Evolutionary conservation across 2,329 filamentous ascomycete genomes (phyloP), one percentile per base, ranked within the genome.

Genomic region (Blastomyces parvus): DNA sequence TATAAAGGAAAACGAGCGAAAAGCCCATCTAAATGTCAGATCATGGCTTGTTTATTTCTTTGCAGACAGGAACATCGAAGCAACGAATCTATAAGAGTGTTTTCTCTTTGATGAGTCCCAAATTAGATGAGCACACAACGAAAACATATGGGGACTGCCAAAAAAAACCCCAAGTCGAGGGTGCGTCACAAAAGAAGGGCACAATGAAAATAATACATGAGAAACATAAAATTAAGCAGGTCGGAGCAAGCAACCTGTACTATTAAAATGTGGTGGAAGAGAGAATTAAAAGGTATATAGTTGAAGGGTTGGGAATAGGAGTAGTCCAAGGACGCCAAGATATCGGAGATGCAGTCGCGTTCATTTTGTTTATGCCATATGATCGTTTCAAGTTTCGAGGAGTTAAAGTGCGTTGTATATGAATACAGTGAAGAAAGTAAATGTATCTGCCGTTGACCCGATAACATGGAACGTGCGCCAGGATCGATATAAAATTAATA

Each of bases 401-500:
- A 36, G 44, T 44, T 4, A 60, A 46, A 40, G 30, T 52, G 33
- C 22, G 25, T 52, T 27, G 22, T 52, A 22, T 52, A 50, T 57
- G 36, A 38, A 38, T 57, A 27, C 40, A 30, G 56, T 46, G 61
- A 40, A 52, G n/a, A 27, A 40, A 14, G 30, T 44, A 58, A 58
- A 14, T n/a, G 50, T 17, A 25, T 46, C 19, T 30, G 25, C 5
- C 17, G 11, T 52, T 17, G n/a, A 6, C 27, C 11, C 40, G 30
- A 40, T 57, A 63, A 40, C 3, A 52, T 48, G 36, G 22, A 36
- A 19, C 19, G 8, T 52, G 48, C 48, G 46, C 60, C n/a, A 19
- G 27, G 38, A n/a, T 53, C 40, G 46, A 22, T 55, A 30, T 25
- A 22, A 22, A 36, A 36, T 68, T 74, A 80, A 71, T 83, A 86